These are phyloP conservation scores for Lumnitzera racemosa DNA, from an alignment of 345 rosid genomes.

Conservation along the genomic window DNA sequence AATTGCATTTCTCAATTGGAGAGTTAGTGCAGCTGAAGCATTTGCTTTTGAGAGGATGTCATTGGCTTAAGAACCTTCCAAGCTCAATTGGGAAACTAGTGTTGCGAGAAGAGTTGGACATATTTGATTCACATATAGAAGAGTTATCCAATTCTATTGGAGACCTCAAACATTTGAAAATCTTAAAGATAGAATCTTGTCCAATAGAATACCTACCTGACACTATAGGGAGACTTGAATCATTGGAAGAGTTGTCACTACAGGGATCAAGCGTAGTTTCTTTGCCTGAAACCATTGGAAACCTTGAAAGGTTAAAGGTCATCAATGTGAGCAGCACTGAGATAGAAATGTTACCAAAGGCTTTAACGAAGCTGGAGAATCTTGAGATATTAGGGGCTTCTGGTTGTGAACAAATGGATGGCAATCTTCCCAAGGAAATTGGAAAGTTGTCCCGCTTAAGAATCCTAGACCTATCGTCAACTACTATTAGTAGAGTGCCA, in stretches of 20 bases:
- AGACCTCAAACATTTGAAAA: not conserved
- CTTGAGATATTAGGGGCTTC: not conserved
- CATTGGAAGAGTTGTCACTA: too few species aligned
- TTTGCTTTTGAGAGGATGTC: not conserved
- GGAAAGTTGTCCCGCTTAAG: not conserved
- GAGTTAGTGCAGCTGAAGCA: not conserved
- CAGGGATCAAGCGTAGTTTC: too few species aligned
- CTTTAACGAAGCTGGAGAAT: not conserved
- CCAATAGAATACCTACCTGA: too few species aligned
- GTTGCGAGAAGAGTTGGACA: not conserved
- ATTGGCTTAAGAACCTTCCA: not conserved
- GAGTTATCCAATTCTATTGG: not conserved
- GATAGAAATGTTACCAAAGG: not conserved
- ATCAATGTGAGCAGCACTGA: not conserved
- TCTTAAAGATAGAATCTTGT: too few species aligned
- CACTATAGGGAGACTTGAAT: too few species aligned
- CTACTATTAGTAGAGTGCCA: not conserved
- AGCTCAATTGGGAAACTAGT: not conserved
- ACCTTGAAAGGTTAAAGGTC: not conserved
- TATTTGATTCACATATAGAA: not conserved
- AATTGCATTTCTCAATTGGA: not conserved
- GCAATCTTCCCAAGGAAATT: not conserved
- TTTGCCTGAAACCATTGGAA: not conserved
- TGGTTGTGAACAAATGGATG: not conserved
- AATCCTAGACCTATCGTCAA: not conserved